Conservation (phyloP, 179 eudicot genomes). For the Drosera spatulata region DNA sequence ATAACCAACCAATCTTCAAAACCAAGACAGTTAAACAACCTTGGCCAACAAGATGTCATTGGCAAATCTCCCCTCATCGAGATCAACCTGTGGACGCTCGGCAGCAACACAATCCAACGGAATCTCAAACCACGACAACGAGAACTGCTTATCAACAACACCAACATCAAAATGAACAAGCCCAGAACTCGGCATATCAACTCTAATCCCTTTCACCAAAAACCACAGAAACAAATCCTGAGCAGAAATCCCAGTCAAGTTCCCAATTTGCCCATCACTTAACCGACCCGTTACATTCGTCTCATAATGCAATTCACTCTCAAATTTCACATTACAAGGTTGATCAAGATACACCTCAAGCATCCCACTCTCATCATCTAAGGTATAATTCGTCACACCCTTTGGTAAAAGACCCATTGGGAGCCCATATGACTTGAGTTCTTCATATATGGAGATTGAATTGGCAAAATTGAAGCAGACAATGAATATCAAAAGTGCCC, state of each 20-base stretch:
- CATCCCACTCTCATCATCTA: conserved; percentile 26
- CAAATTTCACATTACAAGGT: conserved; percentile 29
- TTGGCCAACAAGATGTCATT: too few species aligned
- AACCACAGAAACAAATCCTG: conserved; percentile 85
- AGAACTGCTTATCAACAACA: conserved; percentile 70
- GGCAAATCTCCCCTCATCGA: not conserved
- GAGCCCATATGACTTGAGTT: conserved; percentile 34
- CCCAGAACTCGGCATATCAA: conserved; percentile 78
- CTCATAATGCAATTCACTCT: conserved; percentile 46
- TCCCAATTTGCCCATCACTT: conserved; percentile 42
- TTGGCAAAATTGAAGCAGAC: not conserved
- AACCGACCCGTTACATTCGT: conserved; percentile 43
- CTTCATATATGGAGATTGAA: conserved; percentile 47
- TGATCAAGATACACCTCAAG: conserved; percentile 52
- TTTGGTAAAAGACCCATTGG: conserved; percentile 78
- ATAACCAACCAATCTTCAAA: too few species aligned
- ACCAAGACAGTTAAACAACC: too few species aligned
- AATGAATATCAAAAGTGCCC: not conserved
- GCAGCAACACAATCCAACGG: conserved; percentile 59
- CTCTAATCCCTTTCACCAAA: not conserved
- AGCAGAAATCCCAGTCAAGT: conserved; percentile 60
- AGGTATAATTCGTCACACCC: conserved; percentile 39
- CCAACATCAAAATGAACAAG: conserved; percentile 78
- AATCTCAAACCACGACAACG: conserved; percentile 60
- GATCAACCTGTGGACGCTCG: conserved; percentile 14